Evolutionary conservation across 106 monocot species (phyloP).

Genomic region (Triglochin maritima): DNA sequence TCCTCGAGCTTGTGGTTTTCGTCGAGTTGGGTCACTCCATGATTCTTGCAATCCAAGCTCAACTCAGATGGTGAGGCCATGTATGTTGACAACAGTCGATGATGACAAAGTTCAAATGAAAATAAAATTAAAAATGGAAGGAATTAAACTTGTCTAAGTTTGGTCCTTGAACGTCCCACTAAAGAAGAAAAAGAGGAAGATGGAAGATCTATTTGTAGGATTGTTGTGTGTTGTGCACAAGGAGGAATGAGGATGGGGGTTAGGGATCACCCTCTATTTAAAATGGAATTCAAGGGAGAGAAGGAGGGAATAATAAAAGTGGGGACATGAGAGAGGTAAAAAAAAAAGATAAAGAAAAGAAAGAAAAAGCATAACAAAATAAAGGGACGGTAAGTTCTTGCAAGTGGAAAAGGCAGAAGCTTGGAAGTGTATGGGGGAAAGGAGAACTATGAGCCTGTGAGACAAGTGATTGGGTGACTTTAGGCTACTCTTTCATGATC

Average conservation of each 20-base stretch:
- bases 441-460: conserved; percentile 12
- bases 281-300: conserved; percentile 3
- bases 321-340: conserved; percentile 5
- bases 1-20: conserved; percentile 44
- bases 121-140: neutral
- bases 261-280: conserved; percentile 16
- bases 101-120: conserved; percentile 1
- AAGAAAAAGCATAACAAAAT: conserved; percentile 32
- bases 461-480: conserved; percentile 15
- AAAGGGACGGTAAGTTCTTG: conserved; percentile 72
- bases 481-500: neutral
- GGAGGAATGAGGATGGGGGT: neutral
- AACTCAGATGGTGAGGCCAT: conserved; percentile 67
- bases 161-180: too few species aligned
- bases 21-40: conserved; percentile 3
- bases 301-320: conserved; percentile 38
- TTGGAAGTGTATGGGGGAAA: conserved; percentile 20
- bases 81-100: neutral
- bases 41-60: conserved; percentile 60
- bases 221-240: neutral
- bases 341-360: neutral
- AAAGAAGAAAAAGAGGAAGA: too few species aligned
- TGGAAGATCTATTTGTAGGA: neutral
- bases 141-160: too few species aligned
- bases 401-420: conserved; percentile 38